Base-by-base conservation (phyloP, 306 rosid genomes). In the Hippophae tibetana region DNA sequence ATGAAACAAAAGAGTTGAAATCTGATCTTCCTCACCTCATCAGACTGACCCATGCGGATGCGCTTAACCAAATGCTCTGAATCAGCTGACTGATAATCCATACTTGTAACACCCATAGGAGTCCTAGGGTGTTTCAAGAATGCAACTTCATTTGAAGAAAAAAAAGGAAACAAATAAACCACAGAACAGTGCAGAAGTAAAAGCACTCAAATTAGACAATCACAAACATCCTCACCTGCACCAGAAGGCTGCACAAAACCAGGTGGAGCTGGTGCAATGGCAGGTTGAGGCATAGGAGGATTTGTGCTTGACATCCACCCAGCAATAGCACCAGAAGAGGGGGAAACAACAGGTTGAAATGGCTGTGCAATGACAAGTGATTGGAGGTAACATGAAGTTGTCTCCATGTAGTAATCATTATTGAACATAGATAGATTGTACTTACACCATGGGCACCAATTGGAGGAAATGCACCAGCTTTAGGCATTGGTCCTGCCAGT, bases 391-490 rank as follows among this genome's bases (percentile, higher is more conserved):
- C 48, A 70, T 60, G 41, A 42, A 43, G 69, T 42, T 41, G 38
- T 25, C 27, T 55, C 59, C n/a, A 54, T 10, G 9, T 54, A 4
- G 6, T 40, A 41, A 6, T 38, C 14, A 54, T 49, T 63, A 58
- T 60, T 54, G 42, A 47, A 23, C 31, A 43, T 56, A 59, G 60
- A 41, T 14, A 42, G 43, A 52, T 59, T 46, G 43, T 59, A 67
- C 81, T 76, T 71, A 76, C 81, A 40, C 80, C 76, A 67, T 62
- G 81, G 63, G 81, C 76, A 47, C 76, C 76, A 63, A 76, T 63
- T 14, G 81, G 74, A 31, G 81, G 76, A 67, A 76, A 76, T n/a
- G 81, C 49, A 38, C 76, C 77, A 67, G 81, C 71, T 67, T 67
- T 76, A 47, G 81, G 74, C 57, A 76, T 71, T 12, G 81, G 81